Evolutionary conservation across 2,329 filamentous ascomycete species (phyloP).

Genomic region (Penicillium brasilianum): DNA sequence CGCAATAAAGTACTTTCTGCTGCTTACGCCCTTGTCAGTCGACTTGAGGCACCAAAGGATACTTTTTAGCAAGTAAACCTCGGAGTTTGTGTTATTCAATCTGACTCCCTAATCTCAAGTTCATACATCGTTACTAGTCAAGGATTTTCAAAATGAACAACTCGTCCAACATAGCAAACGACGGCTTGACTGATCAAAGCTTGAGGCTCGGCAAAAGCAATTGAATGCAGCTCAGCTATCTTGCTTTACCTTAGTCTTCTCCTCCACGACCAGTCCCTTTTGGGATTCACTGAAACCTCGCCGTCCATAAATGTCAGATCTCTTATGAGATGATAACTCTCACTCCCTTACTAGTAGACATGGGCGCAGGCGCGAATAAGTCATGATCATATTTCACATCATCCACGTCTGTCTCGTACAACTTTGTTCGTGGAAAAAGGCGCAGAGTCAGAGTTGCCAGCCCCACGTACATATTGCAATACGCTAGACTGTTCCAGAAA

Average conservation of each 20-base stretch:
- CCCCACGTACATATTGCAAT: neutral
- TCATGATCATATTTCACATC: neutral
- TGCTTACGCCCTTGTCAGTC: too few species aligned
- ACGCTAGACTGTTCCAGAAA: neutral
- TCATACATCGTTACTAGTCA: neutral
- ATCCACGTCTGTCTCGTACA: neutral
- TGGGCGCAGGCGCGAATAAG: neutral
- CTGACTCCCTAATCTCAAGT: neutral
- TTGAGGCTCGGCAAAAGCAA: too few species aligned
- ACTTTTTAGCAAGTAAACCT: neutral
- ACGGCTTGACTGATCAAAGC: too few species aligned
- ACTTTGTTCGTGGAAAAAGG: neutral
- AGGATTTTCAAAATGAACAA: too few species aligned
- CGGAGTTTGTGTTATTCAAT: neutral
- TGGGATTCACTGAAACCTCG: neutral
- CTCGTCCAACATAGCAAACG: neutral
- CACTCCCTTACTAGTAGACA: neutral
- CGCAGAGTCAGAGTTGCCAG: neutral
- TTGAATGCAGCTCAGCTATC: neutral
- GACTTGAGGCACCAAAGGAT: too few species aligned
- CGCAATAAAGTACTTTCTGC: too few species aligned
- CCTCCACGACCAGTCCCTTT: neutral
- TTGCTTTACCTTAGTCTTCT: neutral
- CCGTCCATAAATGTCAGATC: neutral
- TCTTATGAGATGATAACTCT: neutral